Conservation (phyloP, 352 stramenopile genomes). For the Globisporangium spiculum region DNA sequence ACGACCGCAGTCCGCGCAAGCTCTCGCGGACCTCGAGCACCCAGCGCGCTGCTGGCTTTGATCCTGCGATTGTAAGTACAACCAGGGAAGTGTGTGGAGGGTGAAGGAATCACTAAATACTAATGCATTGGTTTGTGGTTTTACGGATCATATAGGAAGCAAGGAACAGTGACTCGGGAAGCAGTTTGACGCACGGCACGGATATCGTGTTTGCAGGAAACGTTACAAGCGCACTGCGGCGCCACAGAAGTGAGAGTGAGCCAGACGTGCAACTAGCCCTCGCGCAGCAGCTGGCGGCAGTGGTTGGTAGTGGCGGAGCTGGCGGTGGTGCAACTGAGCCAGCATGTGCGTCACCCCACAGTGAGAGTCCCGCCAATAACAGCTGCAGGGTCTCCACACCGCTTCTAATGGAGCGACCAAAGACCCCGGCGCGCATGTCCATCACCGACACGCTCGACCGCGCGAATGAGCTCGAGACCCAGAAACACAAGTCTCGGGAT, state of each 20-base stretch:
- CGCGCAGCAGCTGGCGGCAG: constrained; percentile 11
- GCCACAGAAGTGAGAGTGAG: constrained; percentile 66
- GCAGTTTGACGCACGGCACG: constrained; percentile 84
- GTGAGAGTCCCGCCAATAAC: not conserved
- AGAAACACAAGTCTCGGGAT: constrained; percentile 60
- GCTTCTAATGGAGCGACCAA: constrained; percentile 32
- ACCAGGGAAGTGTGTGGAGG: not conserved
- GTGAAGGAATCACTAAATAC: not conserved
- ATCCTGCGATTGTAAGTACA: constrained; percentile 16
- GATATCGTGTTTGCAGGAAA: constrained; percentile 88
- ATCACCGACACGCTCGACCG: constrained; percentile 80
- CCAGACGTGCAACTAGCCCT: constrained; percentile 14
- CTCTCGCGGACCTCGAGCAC: constrained; percentile 32
- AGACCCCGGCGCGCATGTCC: constrained; percentile 60
- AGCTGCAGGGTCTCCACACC: not conserved
- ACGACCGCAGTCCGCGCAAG: constrained; percentile 22
- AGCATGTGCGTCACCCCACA: not conserved
- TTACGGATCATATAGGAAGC: constrained; percentile 16
- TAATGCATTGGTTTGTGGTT: not conserved
- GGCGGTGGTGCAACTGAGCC: not conserved
- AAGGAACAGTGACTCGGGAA: constrained; percentile 52
- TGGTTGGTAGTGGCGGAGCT: not conserved
- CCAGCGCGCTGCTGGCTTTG: constrained; percentile 14
- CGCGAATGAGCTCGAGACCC: constrained; percentile 54
- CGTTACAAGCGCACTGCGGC: constrained; percentile 76